Evolutionary conservation across 441 rosid species (phyloP), one percentile per base, ranked within the genome.

Genomic region (Theobroma grandiflorum): DNA sequence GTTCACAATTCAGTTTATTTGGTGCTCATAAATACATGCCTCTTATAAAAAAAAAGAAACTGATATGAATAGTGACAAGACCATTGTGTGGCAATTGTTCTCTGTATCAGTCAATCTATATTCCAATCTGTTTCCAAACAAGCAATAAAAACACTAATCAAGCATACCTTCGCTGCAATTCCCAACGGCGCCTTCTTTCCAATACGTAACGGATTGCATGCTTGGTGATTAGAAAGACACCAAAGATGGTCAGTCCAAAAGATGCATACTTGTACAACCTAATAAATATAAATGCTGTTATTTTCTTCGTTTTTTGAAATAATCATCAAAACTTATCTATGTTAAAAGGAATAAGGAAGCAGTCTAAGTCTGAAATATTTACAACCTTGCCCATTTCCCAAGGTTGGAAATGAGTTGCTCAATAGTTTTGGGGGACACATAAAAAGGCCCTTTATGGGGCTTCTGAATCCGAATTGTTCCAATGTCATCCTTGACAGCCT

Each of bases 311-410:
- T n/a, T 74, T 45, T 40, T 22, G 45, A 69, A 73, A 65, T 40
- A 55, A 78, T 53, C 75, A 62, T 49, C 63, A 50, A 82, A 75
- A 18, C 6, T 5, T 71, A 52, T 22, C 75, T 16, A 55, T 37
- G 33, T 16, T 63, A 20, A 45, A 79, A 42, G 50, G 35, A 35
- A 67, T 20, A 59, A 22, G 68, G 66, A 33, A 40, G 58, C 57
- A 38, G n/a, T 73, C 4, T 42, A 49, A 73, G 42, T 61, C 35
- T 49, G 47, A 38, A 43, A 65, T 35, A 15, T 72, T 42, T 64
- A 37, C 84, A 84, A 96, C 99, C 98, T 95, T 70, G 96, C 95
- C 98, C 98, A 95, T 83, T 93, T 95, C 72, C 98, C 99, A 84
- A 96, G 91, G 86, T 95, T 90, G 71, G 93, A 91, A 81, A 87